Evolutionary conservation across 331 rosid species (phyloP), one percentile per base, ranked within the genome.

Genomic region (Dryas integrifolia): DNA sequence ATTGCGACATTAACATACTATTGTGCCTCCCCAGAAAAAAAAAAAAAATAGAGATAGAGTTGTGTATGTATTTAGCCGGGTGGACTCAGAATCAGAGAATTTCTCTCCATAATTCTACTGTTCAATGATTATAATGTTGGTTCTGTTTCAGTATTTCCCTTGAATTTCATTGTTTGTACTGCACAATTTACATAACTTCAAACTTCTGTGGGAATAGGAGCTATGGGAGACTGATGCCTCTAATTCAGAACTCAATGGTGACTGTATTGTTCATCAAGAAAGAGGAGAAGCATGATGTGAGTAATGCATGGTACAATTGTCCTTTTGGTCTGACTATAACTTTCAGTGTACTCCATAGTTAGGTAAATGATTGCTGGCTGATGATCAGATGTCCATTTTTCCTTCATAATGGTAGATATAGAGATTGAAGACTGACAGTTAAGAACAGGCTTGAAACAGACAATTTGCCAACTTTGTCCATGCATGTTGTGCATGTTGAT

Each of bases 181-280:
- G 69, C 43, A 60, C 8, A 48, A 47, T 35, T 4, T 48, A 7
- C 45, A n/a, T 16, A 35, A 9, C 9, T 16, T 48, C 8, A 40
- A 6, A 39, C 49, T 67, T 76, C 5, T 58, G 39, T 69, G 53
- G 46, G 69, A 8, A 50, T 41, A 76, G 74, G 69, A 76, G 55
- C 83, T 40, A 16, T 72, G 39, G 86, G 77, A 82, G 68, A 85
- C 72, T 72, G 41, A 65, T 44, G 82, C 67, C 73, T 70, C 52
- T 72, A 62, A 39, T 60, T 49, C 62, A 10, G 63, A 63, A 67
- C 72, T 51, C 60, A 66, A 48, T 65, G 44, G 68, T 65, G 65
- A 80, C 55, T 49, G 73, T 63, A 38, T 56, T 6, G n/a, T 52
- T 49, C 67, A 18, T 21, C 53, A 11, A 5, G 53, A 47, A 67